Evolutionary conservation across 139 green algal genomes (phyloP), one percentile per base, ranked within the genome.

Genomic region (Diplosphaera chodatii): DNA sequence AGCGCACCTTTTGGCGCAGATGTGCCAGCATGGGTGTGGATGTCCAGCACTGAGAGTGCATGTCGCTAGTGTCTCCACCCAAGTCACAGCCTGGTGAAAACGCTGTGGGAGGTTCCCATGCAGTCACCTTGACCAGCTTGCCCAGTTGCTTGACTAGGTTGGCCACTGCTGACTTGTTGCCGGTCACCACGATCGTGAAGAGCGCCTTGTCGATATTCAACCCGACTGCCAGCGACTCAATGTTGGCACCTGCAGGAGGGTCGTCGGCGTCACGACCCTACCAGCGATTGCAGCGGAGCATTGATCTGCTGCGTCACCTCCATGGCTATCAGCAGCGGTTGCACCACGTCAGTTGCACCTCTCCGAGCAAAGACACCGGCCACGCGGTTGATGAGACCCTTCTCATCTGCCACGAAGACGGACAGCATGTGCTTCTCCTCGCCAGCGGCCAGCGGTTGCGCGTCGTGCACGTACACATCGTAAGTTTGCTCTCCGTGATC

Each of bases 331-430:
- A n/a, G n/a, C n/a, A n/a, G n/a, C n/a, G n/a, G n/a, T n/a, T n/a
- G n/a, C n/a, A n/a, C n/a, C n/a, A n/a, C n/a, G n/a, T n/a, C n/a
- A n/a, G 18, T 41, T 20, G 27, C 66, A 85, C 91, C 90, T 82
- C 91, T 75, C 37, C 92, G 75, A 0, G 92, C 94, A 78, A 99
- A 98, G 31, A 99, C 94, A 48, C 94, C 94, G 8, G 94, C 90
- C 6, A 99, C 93, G n/a, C 94, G 85, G 83, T 98, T 98, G 83
- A 99, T 98, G 40, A 99, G 85, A 37, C 94, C 95, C n/a, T 86
- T 80, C 80, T 98, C 95, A 76, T 98, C 95, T 0, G 90, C 91
- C 13, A 99, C 95, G 81, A 98, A 99, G 23, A 98, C 86, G 10
- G 83, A 92, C 32, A 99, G 84, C n/a, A 91, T 89, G 81, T 97